Percentiles rank a stretch among this genome's conserved stretches.
Evolutionary conservation across 352 stramenopile genomes (phyloP).

Genomic region (Saprolegnia parasitica): DNA sequence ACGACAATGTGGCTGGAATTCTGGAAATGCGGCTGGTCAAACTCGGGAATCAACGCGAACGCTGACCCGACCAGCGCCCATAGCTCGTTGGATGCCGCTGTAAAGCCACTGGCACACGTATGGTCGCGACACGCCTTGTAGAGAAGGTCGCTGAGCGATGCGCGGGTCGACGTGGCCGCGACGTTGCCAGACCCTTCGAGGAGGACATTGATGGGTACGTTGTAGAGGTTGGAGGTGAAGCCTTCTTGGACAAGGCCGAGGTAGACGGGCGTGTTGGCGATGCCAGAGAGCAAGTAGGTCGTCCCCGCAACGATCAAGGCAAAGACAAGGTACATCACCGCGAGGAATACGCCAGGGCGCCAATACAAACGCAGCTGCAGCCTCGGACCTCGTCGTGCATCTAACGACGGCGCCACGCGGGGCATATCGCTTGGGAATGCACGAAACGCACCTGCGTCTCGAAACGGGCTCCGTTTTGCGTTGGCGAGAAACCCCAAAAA

Average conservation of each 20-base stretch:
- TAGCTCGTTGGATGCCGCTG: slow-evolving; percentile 25
- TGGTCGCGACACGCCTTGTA: slow-evolving; percentile 30
- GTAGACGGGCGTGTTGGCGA: slow-evolving; percentile 30
- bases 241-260: slow-evolving; percentile 28
- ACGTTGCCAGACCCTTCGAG: slow-evolving; percentile 16
- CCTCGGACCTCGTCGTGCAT: no score
- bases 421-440: no score
- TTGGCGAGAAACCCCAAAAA: no score
- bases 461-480: no score
- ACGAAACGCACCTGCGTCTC: no score
- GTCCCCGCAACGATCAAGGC: slow-evolving; percentile 24
- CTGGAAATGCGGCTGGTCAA: slow-evolving; percentile 28
- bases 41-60: slow-evolving; percentile 23
- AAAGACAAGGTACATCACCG: slow-evolving; percentile 27
- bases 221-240: slow-evolving; percentile 27
- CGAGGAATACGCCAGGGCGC: no score
- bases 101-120: slow-evolving; percentile 26
- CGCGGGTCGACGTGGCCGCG: slow-evolving; percentile 11
- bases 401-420: no score
- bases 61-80: slow-evolving; percentile 17
- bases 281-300: slow-evolving; percentile 26
- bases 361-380: no score
- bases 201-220: slow-evolving; percentile 29
- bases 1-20: slow-evolving; percentile 4
- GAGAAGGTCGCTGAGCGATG: slow-evolving; percentile 29